Conservation (phyloP, 768 basidiomycete species). For the Steccherinum ochraceum region DNA sequence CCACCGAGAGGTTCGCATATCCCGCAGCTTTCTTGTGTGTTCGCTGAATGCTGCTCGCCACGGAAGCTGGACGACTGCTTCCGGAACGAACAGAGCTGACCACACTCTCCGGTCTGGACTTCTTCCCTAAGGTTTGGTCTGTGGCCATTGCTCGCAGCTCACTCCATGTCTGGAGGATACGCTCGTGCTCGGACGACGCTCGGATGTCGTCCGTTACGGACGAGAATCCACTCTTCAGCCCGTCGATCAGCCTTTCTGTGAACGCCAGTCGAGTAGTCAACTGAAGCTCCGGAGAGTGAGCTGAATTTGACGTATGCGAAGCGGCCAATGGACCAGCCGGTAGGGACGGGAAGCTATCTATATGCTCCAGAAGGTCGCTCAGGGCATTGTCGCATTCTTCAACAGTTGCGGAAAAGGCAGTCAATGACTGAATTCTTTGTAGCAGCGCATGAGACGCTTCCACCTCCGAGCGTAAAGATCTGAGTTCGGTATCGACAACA, state of each 20-base stretch:
- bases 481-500: constrained; percentile 50
- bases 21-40: constrained; percentile 25
- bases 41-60: constrained; percentile 14
- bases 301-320: constrained; percentile 34
- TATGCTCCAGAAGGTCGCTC: constrained; percentile 80
- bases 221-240: constrained; percentile 36
- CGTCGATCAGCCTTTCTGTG: constrained; percentile 46
- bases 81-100: constrained; percentile 49
- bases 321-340: constrained; percentile 49
- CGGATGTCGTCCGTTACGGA: constrained; percentile 53
- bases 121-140: constrained; percentile 55
- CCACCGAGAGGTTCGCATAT: constrained; percentile 35
- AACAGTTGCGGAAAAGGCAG: constrained; percentile 42
- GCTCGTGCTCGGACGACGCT: constrained; percentile 49
- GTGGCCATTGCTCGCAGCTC: constrained; percentile 79
- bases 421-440: constrained; percentile 47
- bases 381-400: constrained; percentile 64
- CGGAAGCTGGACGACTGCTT: constrained; percentile 44
- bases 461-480: constrained; percentile 55
- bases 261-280: constrained; percentile 56
- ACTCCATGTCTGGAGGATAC: constrained; percentile 73
- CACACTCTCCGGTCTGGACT: constrained; percentile 60
- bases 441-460: constrained; percentile 42
- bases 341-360: constrained; percentile 73
- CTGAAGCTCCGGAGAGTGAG: constrained; percentile 59